phyloP scores from a whole-genome alignment of 768 basidiomycete genomes.

The Gymnopilus dilepis region DNA sequence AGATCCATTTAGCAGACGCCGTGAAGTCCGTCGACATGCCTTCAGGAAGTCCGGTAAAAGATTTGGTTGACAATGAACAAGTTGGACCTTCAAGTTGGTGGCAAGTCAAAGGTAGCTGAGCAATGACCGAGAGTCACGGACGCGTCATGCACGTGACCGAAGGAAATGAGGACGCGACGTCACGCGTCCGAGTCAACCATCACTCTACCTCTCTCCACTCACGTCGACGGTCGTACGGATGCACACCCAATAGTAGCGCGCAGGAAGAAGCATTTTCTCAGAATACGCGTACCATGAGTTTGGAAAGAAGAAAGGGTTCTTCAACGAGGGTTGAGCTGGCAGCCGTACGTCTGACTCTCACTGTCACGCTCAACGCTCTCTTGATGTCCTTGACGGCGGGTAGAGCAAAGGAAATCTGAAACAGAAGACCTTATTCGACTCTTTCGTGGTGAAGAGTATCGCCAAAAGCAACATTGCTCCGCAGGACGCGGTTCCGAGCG shows the following conservation, averaged over 20 bases:
- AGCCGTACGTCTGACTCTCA: not conserved
- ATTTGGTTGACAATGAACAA: too few species aligned
- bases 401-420: conserved; percentile 23
- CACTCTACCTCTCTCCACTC: not conserved
- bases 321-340: not conserved
- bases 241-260: too few species aligned
- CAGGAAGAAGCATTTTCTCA: not conserved
- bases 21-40: conserved; percentile 17
- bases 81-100: too few species aligned
- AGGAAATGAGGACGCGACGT: conserved; percentile 1
- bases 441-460: conserved; percentile 20
- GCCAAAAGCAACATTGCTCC: not conserved
- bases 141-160: conserved; percentile 13
- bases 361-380: not conserved
- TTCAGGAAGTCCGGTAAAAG: not conserved
- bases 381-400: not conserved
- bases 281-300: not conserved
- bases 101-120: too few species aligned
- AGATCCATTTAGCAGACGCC: conserved; percentile 28
- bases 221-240: too few species aligned
- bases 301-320: not conserved
- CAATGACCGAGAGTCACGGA: not conserved
- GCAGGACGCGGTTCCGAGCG: too few species aligned
- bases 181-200: conserved; percentile 11
- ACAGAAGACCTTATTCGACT: conserved; percentile 46